A percentile compares a stretch with the other conserved stretches of the same genome.
Evolutionary conservation across 768 basidiomycete genomes (phyloP).

Genomic region (Cantharellus cinnabarinus): DNA sequence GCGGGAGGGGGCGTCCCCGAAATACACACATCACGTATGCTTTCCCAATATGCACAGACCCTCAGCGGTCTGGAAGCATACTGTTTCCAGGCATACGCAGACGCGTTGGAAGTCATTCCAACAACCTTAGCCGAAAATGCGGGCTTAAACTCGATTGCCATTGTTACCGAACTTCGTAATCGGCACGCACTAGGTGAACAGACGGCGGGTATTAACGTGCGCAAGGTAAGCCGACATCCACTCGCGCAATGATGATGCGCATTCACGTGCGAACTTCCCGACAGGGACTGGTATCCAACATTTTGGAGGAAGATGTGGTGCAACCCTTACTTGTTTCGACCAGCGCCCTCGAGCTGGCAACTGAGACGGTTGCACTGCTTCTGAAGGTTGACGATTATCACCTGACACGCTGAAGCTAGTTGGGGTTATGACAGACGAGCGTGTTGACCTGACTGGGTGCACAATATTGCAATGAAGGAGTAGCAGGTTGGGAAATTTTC

Average conservation of each 20-base stretch:
- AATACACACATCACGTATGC: constrained; percentile 82
- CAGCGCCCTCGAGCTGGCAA: constrained; percentile 83
- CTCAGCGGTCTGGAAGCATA: constrained; percentile 97
- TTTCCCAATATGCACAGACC: constrained; percentile 80
- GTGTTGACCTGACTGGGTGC: too few relatives aligned
- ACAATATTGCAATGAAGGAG: too few relatives aligned
- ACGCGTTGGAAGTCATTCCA: constrained; percentile 93
- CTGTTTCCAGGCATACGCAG: constrained; percentile 96
- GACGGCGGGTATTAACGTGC: constrained; percentile 93
- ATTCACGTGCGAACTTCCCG: neutral
- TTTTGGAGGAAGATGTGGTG: constrained; percentile 90
- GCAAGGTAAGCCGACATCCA: constrained; percentile 42
- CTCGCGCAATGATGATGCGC: neutral
- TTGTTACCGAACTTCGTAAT: constrained; percentile 94
- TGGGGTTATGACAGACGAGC: too few relatives aligned
- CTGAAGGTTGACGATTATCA: constrained; percentile 80
- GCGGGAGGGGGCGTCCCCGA: constrained; percentile 95
- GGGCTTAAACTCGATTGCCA: constrained; percentile 90
- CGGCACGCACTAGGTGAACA: constrained; percentile 87
- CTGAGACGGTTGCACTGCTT: constrained; percentile 92
- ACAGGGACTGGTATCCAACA: constrained; percentile 91
- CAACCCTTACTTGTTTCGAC: constrained; percentile 91
- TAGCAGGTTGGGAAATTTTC: too few relatives aligned
- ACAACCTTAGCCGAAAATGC: constrained; percentile 97
- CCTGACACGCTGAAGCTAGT: constrained; percentile 9